Percentiles rank a stretch among this genome's conserved stretches.
Evolutionary conservation across 169 alveolate genomes (phyloP).

Genomic region (Perkinsus olseni): DNA sequence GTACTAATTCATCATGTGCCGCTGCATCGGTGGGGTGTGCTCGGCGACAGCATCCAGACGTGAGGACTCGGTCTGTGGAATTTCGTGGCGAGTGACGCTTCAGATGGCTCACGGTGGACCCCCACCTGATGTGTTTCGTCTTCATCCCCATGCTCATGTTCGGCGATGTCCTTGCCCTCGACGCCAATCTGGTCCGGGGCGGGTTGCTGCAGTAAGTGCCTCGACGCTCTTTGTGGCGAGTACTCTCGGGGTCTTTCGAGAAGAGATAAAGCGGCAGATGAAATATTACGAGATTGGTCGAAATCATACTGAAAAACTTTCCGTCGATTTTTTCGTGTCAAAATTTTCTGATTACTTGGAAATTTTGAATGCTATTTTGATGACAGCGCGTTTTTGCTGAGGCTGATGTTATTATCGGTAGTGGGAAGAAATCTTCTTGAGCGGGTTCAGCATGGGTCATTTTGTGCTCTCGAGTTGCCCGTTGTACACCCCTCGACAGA

Average conservation of each 20-base stretch:
- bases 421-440: not conserved
- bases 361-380: too few species aligned
- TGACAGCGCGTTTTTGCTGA: too few species aligned
- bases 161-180: not conserved
- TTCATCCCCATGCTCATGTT: not conserved
- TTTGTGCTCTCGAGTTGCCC: too few species aligned
- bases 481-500: too few species aligned
- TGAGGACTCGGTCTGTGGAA: not conserved
- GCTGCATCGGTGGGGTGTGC: not conserved
- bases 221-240: not conserved
- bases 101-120: not conserved
- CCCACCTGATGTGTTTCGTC: not conserved
- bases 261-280: too few species aligned
- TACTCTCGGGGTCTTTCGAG: too few species aligned
- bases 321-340: too few species aligned
- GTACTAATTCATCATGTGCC: not conserved
- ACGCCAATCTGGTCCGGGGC: not conserved
- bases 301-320: too few species aligned
- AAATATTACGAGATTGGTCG: too few species aligned
- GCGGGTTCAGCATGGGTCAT: too few species aligned
- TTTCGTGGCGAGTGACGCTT: constrained; percentile 1
- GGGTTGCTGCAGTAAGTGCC: not conserved
- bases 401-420: too few species aligned
- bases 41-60: not conserved
- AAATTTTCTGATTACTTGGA: too few species aligned